Evolutionary conservation across 1,284 basidiomycete species (phyloP).

Genomic region (Megacollybia platyphylla): DNA sequence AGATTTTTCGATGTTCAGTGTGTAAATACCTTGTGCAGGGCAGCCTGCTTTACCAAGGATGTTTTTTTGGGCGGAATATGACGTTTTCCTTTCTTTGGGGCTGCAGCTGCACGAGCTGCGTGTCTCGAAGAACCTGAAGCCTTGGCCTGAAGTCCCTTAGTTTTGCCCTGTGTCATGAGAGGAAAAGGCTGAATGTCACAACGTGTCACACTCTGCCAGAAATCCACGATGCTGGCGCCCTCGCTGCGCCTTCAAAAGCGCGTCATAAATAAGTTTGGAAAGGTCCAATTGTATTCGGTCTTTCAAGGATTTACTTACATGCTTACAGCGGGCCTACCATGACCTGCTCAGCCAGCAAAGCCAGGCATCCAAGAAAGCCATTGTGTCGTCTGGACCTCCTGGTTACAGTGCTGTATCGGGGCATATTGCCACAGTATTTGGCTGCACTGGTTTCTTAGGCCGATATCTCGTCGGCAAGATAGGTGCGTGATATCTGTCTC

Average conservation of each 20-base stretch:
- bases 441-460: conserved; percentile 91
- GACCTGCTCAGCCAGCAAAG: conserved; percentile 48
- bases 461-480: conserved; percentile 90
- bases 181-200: conserved; percentile 3
- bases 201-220: conserved; percentile 1
- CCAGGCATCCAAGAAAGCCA: conserved; percentile 32
- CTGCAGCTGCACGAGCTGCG: conserved; percentile 47
- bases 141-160: conserved; percentile 51
- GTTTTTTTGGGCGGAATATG: conserved; percentile 65
- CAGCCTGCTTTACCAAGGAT: conserved; percentile 50
- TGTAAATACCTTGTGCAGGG: conserved; percentile 47
- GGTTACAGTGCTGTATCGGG: conserved; percentile 83
- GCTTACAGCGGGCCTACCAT: conserved; percentile 51
- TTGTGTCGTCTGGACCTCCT: conserved; percentile 65
- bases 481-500: conserved; percentile 33
- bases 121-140: conserved; percentile 28
- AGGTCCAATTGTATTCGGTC: conserved; percentile 18
- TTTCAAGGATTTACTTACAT: conserved; percentile 3
- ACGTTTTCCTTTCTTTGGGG: conserved; percentile 62
- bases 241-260: conserved; percentile 20
- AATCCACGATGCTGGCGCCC: neutral
- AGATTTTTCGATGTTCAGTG: neutral
- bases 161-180: conserved; percentile 45
- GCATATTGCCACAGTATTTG: conserved; percentile 93
- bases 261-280: conserved; percentile 24